Evolutionary conservation across 768 basidiomycete species (phyloP), one percentile per base, ranked within the genome.

Genomic region (Russula abietina): DNA sequence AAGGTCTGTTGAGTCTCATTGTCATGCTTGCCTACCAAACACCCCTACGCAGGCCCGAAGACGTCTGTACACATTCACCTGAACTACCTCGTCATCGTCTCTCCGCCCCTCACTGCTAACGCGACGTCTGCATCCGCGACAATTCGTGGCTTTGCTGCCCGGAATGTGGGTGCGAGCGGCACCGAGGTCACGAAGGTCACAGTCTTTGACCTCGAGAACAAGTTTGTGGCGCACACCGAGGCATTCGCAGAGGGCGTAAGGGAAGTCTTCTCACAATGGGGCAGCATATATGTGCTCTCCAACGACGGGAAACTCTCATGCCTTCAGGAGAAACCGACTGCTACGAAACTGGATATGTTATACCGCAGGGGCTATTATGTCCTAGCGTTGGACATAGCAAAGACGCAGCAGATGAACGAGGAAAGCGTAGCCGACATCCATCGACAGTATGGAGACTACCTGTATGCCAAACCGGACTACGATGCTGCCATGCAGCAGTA

Each of bases 401-500:
- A 86, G 67, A 89, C 88, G 0, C 89, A 92, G 65, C 80, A 81
- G 11, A 77, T 97, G 22, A 88, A 91, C 48, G 80, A 83, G 24
- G 72, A 81, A 0, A 88, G 83, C 36, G 80, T 96, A 1, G 91
- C 93, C 0, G 93, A 97, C 68, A 94, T 98, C 24, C 89, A 95
- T 69, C 78, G 85, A 49, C 87, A 88, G 61, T 96, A 94, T 70
- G 96, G 93, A 1, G 95, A 98, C 70, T 85, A 94, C 70, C 77
- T 98, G 14, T 98, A 99, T 71, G 70, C 78, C 19, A 97, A 96
- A 73, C 88, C 87, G 5, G 93, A 98, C 69, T 96, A 89, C 68
- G 97, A 98, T 64, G 89, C 85, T 6, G 88, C 95, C 0, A 96
- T 98, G 91, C 81, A 84, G 39, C 93, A 97, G 71, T 98, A 89